Percentiles rank a stretch among this genome's conserved stretches.
These are phyloP conservation scores for Epichloe sp. DNA, from an alignment of 2,329 filamentous ascomycete species.

Conservation along the genomic window DNA sequence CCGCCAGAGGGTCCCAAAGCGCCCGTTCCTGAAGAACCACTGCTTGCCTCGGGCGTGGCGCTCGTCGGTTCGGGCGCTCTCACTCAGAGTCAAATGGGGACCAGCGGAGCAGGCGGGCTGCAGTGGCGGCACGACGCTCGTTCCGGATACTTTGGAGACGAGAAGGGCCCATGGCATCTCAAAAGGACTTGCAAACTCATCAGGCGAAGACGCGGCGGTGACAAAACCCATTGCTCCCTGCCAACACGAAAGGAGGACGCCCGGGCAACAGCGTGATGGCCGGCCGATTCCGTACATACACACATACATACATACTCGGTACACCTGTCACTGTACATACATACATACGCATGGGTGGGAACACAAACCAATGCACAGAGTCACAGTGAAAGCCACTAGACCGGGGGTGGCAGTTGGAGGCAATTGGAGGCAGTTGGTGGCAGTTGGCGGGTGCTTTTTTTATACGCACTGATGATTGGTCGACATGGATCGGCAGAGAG, in stretches of 20 bases:
- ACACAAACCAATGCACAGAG: too few relatives aligned
- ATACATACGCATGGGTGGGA: too few relatives aligned
- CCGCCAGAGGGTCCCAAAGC: neutral
- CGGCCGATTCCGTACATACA: too few relatives aligned
- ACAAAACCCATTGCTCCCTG: neutral
- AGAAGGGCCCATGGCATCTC: neutral
- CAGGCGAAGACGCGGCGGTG: neutral
- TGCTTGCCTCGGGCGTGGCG: neutral
- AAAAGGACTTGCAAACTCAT: neutral
- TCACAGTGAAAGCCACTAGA: too few relatives aligned
- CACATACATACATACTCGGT: too few relatives aligned
- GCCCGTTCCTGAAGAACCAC: constrained; percentile 1
- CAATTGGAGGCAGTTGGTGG: neutral
- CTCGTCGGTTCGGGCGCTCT: neutral
- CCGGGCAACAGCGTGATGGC: too few relatives aligned
- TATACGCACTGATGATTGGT: neutral
- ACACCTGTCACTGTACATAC: neutral
- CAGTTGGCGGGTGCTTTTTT: neutral
- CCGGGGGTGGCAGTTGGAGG: neutral
- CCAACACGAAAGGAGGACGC: neutral
- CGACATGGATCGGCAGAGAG: neutral
- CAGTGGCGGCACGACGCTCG: neutral
- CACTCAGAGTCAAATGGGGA: neutral
- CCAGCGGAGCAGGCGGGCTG: neutral
- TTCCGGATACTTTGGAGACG: neutral